Base-by-base conservation (phyloP, 768 basidiomycete genomes). In the Steccherinum ochraceum region DNA sequence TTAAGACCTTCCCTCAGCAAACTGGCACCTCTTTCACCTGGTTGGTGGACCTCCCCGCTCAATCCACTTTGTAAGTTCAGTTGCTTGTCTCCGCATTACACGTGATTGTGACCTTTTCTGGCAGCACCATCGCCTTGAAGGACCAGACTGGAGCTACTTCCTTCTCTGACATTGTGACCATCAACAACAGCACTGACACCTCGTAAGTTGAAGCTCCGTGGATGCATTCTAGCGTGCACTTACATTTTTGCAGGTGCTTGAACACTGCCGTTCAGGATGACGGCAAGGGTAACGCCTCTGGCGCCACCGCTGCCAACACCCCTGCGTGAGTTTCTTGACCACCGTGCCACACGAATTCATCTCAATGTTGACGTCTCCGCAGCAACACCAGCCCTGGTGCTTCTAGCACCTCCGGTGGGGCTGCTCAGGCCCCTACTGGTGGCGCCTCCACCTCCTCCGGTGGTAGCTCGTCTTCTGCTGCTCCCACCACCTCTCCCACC, bases 101-200 rank as follows among this genome's bases (percentile, higher is more conserved):
- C 11, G 11, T 43, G 41, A 18, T 43, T 5, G 7, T 43, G 41
- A 43, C 7, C 10, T 23, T 43, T n/a, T 18, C 55, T 35, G 30
- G 12, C 46, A 89, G 86, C 56, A 76, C 77, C n/a, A 56, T 78
- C 26, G 60, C 60, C 12, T 52, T 85, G 55, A 84, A 80, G 67
- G 86, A 88, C 54, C 66, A 64, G 59, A 77, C 78, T 12, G 86
- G 86, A 13, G 13, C 61, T 1, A 62, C 58, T 7, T 78, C 72
- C 5, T 89, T 72, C 66, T 77, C 78, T 12, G 78, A 79, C 46
- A 66, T 69, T 2, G 68, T 80, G 25, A 77, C 68, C 0, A 63
- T 87, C 45, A 55, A 64, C 48, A 2, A 61, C 3, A 67, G 77
- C 24, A 44, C 59, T 11, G 67, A 72, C 52, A 53, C 41, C 19